phyloP scores from a whole-genome alignment of 1,284 basidiomycete species.

The Cutaneotrichosporon sp. region DNA sequence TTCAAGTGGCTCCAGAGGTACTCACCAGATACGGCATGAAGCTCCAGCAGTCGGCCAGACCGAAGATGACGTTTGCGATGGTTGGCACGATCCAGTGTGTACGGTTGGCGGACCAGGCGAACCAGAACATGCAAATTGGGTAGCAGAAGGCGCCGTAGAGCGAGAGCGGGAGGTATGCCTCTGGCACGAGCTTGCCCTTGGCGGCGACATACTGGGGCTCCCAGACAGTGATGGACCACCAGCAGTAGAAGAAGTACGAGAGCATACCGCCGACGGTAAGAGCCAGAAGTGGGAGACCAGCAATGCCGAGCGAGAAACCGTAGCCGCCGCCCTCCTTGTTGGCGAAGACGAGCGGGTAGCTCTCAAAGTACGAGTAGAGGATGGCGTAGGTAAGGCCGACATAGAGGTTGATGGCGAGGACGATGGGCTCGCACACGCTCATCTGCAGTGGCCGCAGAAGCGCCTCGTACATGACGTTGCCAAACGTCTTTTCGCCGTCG shows the following conservation, averaged over 20 bases:
- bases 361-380: slow-evolving; percentile 39
- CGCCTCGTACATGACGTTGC: slow-evolving; percentile 33
- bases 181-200: slow-evolving; percentile 15
- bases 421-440: slow-evolving; percentile 43
- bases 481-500: slow-evolving; percentile 24
- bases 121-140: slow-evolving; percentile 42
- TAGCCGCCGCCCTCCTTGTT: slow-evolving; percentile 20
- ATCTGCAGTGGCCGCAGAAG: slow-evolving; percentile 38
- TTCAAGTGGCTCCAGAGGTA: no score
- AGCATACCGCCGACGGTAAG: slow-evolving; percentile 26
- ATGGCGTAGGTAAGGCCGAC: slow-evolving; percentile 37
- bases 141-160: slow-evolving; percentile 41
- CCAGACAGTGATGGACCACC: slow-evolving; percentile 35
- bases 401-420: slow-evolving; percentile 31
- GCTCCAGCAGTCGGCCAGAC: slow-evolving; percentile 25
- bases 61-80: slow-evolving; percentile 39
- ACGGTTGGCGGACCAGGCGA: slow-evolving; percentile 42
- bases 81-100: slow-evolving; percentile 41
- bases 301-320: slow-evolving; percentile 38
- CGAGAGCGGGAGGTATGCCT: slow-evolving; percentile 30
- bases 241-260: slow-evolving; percentile 31
- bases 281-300: slow-evolving; percentile 42
- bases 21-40: slow-evolving; percentile 36
- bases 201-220: slow-evolving; percentile 22
- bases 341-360: slow-evolving; percentile 15